Conservation (phyloP, 805 yeast genomes). For the Metschnikowia cerradonensis region DNA sequence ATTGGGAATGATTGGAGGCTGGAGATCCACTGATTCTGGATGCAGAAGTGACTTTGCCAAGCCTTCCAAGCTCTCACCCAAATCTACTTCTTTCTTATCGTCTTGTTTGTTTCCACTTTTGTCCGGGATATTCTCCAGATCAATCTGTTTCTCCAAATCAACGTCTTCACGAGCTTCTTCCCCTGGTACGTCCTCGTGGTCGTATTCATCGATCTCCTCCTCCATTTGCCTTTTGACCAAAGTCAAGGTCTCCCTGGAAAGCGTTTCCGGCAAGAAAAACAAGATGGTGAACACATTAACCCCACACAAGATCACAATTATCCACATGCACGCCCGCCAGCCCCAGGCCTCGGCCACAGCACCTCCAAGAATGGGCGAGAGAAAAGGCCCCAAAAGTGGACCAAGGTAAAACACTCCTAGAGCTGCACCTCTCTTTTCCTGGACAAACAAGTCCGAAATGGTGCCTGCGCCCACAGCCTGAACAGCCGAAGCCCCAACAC, state of each 20-base stretch:
- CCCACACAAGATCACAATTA: conserved; percentile 65
- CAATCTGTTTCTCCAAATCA: background rate
- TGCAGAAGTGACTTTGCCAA: too few relatives aligned
- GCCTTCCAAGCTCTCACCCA: too few relatives aligned
- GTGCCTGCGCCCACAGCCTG: conserved; percentile 92
- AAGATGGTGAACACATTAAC: conserved; percentile 45
- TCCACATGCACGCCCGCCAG: conserved; percentile 90
- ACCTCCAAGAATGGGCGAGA: conserved; percentile 79
- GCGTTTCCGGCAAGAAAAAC: conserved; percentile 74
- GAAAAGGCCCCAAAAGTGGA: conserved; percentile 72
- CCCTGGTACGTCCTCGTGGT: background rate
- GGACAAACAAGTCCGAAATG: conserved; percentile 65
- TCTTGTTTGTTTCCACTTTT: background rate
- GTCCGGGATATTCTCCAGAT: background rate
- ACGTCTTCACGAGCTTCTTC: background rate
- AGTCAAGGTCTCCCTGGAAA: conserved; percentile 57
- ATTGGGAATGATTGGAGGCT: too few relatives aligned
- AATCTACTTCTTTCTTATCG: too few relatives aligned
- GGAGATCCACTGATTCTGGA: too few relatives aligned
- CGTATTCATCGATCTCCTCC: conserved; percentile 4
- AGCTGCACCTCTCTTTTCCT: conserved; percentile 69
- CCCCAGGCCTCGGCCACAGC: conserved; percentile 67
- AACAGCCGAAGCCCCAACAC: conserved; percentile 70
- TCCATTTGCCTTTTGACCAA: conserved; percentile 7
- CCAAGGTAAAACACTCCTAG: conserved; percentile 81